Conservation (phyloP, 2,329 filamentous ascomycete genomes). For the Mycosphaerelloides madeirae region DNA sequence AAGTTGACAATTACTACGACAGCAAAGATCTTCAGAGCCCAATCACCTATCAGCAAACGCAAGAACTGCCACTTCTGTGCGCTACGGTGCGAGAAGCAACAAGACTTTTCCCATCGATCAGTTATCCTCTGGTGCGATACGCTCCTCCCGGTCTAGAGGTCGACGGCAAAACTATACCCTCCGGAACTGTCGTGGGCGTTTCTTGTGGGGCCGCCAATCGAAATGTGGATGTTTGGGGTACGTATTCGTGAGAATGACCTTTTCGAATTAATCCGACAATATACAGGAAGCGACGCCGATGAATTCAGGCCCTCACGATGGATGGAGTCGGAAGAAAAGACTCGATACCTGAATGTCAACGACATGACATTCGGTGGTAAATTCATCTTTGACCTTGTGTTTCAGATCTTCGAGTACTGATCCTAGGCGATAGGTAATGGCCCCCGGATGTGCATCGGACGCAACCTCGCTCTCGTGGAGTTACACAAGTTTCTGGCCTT, state of each 20-base stretch:
- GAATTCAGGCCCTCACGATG: slow-evolving; percentile 47
- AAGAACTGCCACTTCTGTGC: slow-evolving; percentile 28
- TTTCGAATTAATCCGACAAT: not conserved
- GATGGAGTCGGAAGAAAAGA: slow-evolving; percentile 35
- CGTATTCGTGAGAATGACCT: not conserved
- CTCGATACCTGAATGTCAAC: slow-evolving; percentile 9
- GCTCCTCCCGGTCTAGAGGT: slow-evolving; percentile 32
- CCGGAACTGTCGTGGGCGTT: slow-evolving; percentile 2
- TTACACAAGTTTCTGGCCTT: slow-evolving; percentile 17
- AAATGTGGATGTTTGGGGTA: slow-evolving; percentile 4
- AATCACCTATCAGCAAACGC: slow-evolving; percentile 24
- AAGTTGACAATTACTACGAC: slow-evolving; percentile 35
- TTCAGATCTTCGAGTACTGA: too few relatives aligned
- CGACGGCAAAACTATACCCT: slow-evolving; percentile 20
- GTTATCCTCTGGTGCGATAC: slow-evolving; percentile 29
- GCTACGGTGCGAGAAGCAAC: slow-evolving; percentile 34
- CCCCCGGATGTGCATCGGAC: slow-evolving; percentile 13
- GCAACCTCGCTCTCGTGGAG: slow-evolving; percentile 19
- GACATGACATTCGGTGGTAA: slow-evolving; percentile 18
- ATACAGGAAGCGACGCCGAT: slow-evolving; percentile 30
- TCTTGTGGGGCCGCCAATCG: slow-evolving; percentile 7
- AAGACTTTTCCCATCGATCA: slow-evolving; percentile 21
- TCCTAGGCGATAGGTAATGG: too few relatives aligned
- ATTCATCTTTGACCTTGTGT: too few relatives aligned
- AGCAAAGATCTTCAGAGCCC: slow-evolving; percentile 19